Base-by-base conservation (phyloP, 208 protist genomes). In the Pavlovales sp. region DNA sequence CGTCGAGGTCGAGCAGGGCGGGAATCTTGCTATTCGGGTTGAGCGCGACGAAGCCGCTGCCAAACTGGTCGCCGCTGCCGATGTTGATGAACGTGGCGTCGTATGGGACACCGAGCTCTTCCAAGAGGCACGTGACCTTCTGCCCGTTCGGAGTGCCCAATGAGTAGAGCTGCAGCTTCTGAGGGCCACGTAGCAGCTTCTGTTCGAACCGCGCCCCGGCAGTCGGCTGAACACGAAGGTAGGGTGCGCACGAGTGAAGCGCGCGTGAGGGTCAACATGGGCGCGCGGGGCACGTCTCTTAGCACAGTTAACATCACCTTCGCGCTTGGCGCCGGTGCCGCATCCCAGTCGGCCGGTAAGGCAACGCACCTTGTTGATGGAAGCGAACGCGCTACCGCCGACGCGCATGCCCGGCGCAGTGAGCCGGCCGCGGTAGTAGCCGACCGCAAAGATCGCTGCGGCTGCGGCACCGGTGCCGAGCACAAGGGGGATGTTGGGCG, bases 11-110 rank as follows among this genome's bases (percentile, higher is more conserved):
- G 30, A 93, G 42, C 47, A 96, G 90, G 32, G 90, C 92, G 7
- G 94, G 94, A 34, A 96, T 95, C 86, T 96, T 96, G 22, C 85
- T 90, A 89, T 96, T 96, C 14, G 94, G 94, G 87, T 93, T 95
- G 37, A 95, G 85, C 83, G 75, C 88, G 36, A 92, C 78, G 85
- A 95, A 95, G 4, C 90, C 92, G 7, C 79, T 67, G 14, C 2
- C 7, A 36, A 94, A 94, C 89, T 94, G 92, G 28, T 84, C 28
- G 28, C 10, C 44, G 11, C 40, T 41, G 18, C 7, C 36, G 28
- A 88, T 88, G 34, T 2, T 14, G 37, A 82, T 44, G n/a, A 67
- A 34, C 75, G 18, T 57, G 1, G 86, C 86, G 57, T 88, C 86
- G 75, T 88, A 88, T 2, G 87, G 75, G 86, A 80, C 47, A 8